Evolutionary conservation across 441 rosid genomes (phyloP).

Genomic region (Brassica balearica): DNA sequence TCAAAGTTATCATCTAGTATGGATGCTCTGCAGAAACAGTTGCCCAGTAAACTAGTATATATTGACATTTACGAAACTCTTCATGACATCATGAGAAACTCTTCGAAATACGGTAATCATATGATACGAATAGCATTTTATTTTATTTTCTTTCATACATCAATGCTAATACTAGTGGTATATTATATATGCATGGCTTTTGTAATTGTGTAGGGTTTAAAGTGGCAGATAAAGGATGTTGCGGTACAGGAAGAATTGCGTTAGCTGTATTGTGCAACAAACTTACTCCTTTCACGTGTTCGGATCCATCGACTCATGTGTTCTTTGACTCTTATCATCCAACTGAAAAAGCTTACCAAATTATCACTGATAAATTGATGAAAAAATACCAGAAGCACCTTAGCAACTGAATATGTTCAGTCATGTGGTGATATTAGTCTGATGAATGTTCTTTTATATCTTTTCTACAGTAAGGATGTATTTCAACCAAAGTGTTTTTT

Average conservation of each 20-base stretch:
- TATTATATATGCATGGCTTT: neutral
- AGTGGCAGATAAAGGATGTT: constrained; percentile 59
- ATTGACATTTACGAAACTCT: constrained; percentile 55
- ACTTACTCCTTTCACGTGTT: constrained; percentile 45
- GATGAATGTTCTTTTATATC: neutral
- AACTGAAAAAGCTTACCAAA: constrained; percentile 55
- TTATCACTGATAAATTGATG: constrained; percentile 25
- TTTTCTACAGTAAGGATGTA: neutral
- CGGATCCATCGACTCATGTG: constrained; percentile 51
- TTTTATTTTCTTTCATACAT: neutral
- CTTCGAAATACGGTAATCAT: constrained; percentile 45
- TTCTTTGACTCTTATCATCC: constrained; percentile 82
- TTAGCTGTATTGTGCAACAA: constrained; percentile 53
- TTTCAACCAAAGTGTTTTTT: neutral
- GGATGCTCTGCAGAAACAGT: constrained; percentile 33
- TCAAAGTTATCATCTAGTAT: constrained; percentile 44
- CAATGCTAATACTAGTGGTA: neutral
- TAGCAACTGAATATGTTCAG: constrained; percentile 10
- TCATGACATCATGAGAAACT: constrained; percentile 50
- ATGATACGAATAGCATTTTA: neutral
- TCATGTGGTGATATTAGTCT: neutral
- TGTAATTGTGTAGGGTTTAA: constrained; percentile 53
- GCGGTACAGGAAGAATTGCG: constrained; percentile 64
- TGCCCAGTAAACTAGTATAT: constrained; percentile 44
- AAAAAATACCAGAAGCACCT: constrained; percentile 28